Evolutionary conservation across 2,329 filamentous ascomycete genomes (phyloP).

Genomic region (Alternaria sp.): DNA sequence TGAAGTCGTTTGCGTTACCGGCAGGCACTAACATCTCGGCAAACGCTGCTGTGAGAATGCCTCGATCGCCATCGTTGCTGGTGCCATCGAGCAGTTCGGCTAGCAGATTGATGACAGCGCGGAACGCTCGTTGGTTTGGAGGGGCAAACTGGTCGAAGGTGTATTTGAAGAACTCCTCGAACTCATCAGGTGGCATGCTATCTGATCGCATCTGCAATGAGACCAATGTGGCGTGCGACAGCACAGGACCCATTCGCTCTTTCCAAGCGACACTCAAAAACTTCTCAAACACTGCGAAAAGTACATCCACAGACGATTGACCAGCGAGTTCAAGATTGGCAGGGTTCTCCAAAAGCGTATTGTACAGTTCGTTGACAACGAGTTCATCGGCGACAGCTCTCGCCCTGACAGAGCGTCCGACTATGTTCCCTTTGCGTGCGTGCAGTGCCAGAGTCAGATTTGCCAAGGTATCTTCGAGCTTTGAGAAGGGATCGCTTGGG

Average conservation of each 20-base stretch:
- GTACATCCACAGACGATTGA: conserved; percentile 79
- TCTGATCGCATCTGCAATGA: conserved; percentile 71
- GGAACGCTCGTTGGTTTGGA: conserved; percentile 76
- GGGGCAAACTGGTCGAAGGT: conserved; percentile 61
- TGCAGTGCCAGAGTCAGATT: conserved; percentile 83
- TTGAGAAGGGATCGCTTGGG: conserved; percentile 59
- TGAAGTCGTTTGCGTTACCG: conserved; percentile 79
- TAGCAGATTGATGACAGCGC: conserved; percentile 81
- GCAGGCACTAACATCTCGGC: conserved; percentile 83
- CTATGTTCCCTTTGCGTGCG: conserved; percentile 83
- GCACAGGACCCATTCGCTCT: conserved; percentile 84
- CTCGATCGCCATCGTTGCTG: conserved; percentile 87
- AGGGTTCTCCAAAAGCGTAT: conserved; percentile 82
- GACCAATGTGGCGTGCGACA: conserved; percentile 73
- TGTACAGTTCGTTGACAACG: conserved; percentile 87
- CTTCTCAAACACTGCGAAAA: conserved; percentile 93
- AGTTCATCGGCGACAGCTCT: conserved; percentile 76
- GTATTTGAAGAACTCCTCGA: conserved; percentile 64
- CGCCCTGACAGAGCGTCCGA: conserved; percentile 76
- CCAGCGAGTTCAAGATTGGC: conserved; percentile 76
- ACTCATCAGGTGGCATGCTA: conserved; percentile 74
- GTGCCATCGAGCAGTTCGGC: conserved; percentile 89
- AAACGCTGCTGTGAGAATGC: conserved; percentile 86
- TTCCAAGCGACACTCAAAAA: conserved; percentile 88
- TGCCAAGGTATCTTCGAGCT: conserved; percentile 83